Base-by-base conservation (phyloP, 2,329 filamentous ascomycete species). In the Aspergillus ochraceus region DNA sequence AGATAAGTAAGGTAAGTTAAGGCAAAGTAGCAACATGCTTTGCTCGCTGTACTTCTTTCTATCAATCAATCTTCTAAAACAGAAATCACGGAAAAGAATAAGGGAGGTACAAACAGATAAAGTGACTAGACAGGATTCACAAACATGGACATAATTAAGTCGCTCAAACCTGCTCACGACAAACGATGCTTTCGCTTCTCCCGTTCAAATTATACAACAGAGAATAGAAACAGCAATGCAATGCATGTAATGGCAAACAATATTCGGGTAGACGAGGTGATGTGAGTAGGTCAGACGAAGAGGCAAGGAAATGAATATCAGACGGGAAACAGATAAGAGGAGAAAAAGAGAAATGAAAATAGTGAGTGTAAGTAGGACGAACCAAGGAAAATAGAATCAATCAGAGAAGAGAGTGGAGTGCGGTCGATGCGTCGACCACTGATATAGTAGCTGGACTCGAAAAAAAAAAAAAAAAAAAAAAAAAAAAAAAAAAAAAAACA, bases 21-120 rank as follows among this genome's bases (percentile, higher is more conserved):
- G 19, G 54, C 42, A 58, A 24, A 63, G 63, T 68, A 65, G 65
- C 63, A 65, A 63, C 67, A 66, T 32, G 32, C 51, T 19, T 51
- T 39, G 36, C 46, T 54, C 58, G 52, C 54, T 59, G 54, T 58
- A 54, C 57, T 46, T 62, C 61, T 63, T 63, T 68, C 65, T 68
- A 65, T 67, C 64, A 60, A 61, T 65, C 64, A 60, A 61, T 66
- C 64, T 63, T 67, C 60, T 62, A 63, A 57, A 57, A 58, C 52
- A 57, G 39, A 60, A 60, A 63, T 24, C 32, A 26, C 26, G 2
- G 59, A 58, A 49, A 57, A 29, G 12, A 24, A 47, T n/a, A n/a
- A 58, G 17, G 29, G 50, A 53, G 24, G 53, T 8, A 45, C 19
- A 55, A 32, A 49, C 45, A 49, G 14, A 49, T 42, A 58, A 54